Base-by-base conservation (phyloP, 2,329 filamentous ascomycete species). In the Exophiala viscosa region DNA sequence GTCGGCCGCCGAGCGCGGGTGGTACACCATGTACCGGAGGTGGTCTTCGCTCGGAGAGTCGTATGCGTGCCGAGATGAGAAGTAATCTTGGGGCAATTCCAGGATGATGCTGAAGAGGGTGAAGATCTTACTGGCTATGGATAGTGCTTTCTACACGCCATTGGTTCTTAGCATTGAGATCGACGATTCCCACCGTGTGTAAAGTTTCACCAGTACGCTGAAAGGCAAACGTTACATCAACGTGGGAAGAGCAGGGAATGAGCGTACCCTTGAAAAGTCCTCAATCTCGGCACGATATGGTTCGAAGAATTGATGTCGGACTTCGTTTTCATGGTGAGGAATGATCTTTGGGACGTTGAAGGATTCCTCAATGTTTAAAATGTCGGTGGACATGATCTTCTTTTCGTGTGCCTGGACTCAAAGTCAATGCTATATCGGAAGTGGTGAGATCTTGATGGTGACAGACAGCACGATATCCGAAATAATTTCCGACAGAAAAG, bases 271-370 rank as follows among this genome's bases (percentile, higher is more conserved):
- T 20, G 74, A 74, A 62, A 85, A 84, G 0, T 57, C 55, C 58
- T 84, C 80, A 45, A 85, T 83, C 56, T 81, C 76, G 0, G 71
- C 64, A 18, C 77, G 72, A 52, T 81, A 70, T 0, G 74, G 69
- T 35, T 73, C 62, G 5, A 84, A 65, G 0, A 81, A 61, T 1
- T 77, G 77, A 1, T 79, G 76, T 2, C 63, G 49, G 3, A 73
- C 70, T 40, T 72, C 66, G 55, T 74, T 70, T 35, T 70, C 65
- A 55, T 74, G 70, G 38, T 71, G 65, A 3, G 68, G 66, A 8
- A 71, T 72, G 62, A 81, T 83, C 60, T 84, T 84, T 55, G 77
- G 75, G 7, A 83, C 75, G 60, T 83, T 82, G 69, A 78, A 83
- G 8, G 83, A 76, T 60, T 84, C 76, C 28, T 81, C 71, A 54